Evolutionary conservation across 2,329 filamentous ascomycete species (phyloP).

Genomic region (Myriosclerotinia scirpicola): DNA sequence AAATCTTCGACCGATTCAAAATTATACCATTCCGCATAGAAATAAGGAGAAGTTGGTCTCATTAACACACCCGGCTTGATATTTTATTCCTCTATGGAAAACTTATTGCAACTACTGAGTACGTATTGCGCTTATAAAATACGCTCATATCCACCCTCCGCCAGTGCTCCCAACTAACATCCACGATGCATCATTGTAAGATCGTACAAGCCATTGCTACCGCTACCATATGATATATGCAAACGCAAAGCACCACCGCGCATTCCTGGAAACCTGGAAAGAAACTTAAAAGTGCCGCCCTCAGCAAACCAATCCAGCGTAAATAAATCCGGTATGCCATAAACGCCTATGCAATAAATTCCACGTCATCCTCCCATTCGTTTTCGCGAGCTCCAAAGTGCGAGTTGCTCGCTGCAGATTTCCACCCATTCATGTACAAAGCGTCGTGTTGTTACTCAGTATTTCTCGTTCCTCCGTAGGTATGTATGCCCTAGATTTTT

Average conservation of each 20-base stretch:
- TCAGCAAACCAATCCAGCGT: neutral
- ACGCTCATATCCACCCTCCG: neutral
- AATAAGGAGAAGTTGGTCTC: neutral
- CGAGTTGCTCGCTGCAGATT: neutral
- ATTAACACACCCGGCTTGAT: neutral
- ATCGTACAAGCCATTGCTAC: neutral
- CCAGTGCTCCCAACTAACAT: too few species aligned
- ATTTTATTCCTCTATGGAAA: neutral
- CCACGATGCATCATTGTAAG: neutral
- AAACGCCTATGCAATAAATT: neutral
- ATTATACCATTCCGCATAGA: neutral
- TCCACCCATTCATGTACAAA: neutral
- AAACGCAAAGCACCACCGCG: neutral
- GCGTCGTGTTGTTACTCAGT: neutral
- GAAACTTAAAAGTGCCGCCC: neutral
- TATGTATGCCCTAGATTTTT: neutral
- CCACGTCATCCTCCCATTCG: neutral
- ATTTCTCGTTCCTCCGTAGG: neutral
- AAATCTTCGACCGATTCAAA: neutral
- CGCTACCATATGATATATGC: conserved; percentile 4
- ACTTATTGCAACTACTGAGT: neutral
- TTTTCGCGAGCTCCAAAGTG: neutral
- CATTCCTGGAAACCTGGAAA: neutral
- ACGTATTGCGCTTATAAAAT: neutral
- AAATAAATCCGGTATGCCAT: neutral